Evolutionary conservation across 345 rosid species (phyloP), one percentile per base, ranked within the genome.

Genomic region (Aquilaria malaccensis): DNA sequence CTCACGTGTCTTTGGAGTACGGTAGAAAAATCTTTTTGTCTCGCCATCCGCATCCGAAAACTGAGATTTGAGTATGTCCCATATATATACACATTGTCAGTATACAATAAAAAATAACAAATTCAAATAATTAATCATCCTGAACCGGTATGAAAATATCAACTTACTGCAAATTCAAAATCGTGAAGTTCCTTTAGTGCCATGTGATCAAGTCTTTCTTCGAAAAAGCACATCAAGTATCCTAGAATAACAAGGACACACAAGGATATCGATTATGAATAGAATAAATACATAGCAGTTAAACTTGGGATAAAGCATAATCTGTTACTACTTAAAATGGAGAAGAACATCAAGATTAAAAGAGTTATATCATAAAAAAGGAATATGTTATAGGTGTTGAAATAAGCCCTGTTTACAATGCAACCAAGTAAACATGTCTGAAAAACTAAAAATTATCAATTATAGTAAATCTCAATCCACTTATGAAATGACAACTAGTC

Each of bases 211-310:
- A 82, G 77, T 54, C 85, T 84, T 72, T 83, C 91, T 70, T 83
- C 88, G 76, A 80, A 81, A 68, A 89, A 67, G 68, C 98, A 93
- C 76, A 93, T 80, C 75, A 93, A 80, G 75, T 93, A 93, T 71
- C 97, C 98, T 83, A 70, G 65, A 73, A 59, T 22, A 54, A 62
- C 11, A 70, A 66, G 14, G 13, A 47, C 58, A 56, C 32, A 45
- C 51, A 50, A 56, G 15, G 13, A 50, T 22, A 63, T 13, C n/a
- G n/a, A 11, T 50, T 33, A 29, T 22, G 22, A 22, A 22, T n/a
- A 47, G 15, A 51, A 29, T 12, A 7, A 22, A 33, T 15, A 31
- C 29, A 55, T 37, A 9, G 43, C 7, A 37, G 5, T 3, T 37
- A 9, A 37, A 37, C 43, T 37, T 37, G 43, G 43, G 7, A 37